Conservation (phyloP, 148 eudicot species). For the Heliamphora exappendiculata region DNA sequence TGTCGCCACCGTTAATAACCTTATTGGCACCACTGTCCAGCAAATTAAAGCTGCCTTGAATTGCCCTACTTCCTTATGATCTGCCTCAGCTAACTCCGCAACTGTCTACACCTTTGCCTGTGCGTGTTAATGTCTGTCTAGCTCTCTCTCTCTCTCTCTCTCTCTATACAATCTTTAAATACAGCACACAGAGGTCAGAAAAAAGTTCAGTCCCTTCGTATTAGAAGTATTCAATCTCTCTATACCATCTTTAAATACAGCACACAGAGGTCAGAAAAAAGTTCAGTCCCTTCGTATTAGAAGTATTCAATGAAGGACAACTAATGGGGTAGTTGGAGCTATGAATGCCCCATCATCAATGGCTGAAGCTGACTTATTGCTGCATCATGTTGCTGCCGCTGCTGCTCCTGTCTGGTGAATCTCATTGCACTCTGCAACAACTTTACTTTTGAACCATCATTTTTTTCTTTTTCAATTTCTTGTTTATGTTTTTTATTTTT, state of each 20-base stretch:
- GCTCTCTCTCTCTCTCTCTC: too few relatives aligned
- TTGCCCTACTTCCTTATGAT: constrained; percentile 13
- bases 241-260: constrained; percentile 9
- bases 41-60: constrained; percentile 52
- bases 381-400: constrained; percentile 23
- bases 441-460: not conserved
- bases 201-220: not conserved
- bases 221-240: constrained; percentile 7
- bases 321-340: constrained; percentile 18
- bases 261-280: not conserved
- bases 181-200: constrained; percentile 2
- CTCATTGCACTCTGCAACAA: not conserved
- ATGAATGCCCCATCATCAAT: constrained; percentile 24
- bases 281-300: not conserved
- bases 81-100: not conserved
- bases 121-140: too few relatives aligned
- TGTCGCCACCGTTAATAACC: constrained; percentile 38
- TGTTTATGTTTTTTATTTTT: not conserved
- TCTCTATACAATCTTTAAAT: too few relatives aligned
- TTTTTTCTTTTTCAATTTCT: not conserved
- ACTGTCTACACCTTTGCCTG: constrained; percentile 12
- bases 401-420: constrained; percentile 2
- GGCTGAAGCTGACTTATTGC: constrained; percentile 31
- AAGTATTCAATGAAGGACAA: constrained; percentile 12
- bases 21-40: constrained; percentile 39